These are phyloP conservation scores for Apiospora hydei DNA, from an alignment of 2,329 filamentous ascomycete genomes.

Conservation along the genomic window DNA sequence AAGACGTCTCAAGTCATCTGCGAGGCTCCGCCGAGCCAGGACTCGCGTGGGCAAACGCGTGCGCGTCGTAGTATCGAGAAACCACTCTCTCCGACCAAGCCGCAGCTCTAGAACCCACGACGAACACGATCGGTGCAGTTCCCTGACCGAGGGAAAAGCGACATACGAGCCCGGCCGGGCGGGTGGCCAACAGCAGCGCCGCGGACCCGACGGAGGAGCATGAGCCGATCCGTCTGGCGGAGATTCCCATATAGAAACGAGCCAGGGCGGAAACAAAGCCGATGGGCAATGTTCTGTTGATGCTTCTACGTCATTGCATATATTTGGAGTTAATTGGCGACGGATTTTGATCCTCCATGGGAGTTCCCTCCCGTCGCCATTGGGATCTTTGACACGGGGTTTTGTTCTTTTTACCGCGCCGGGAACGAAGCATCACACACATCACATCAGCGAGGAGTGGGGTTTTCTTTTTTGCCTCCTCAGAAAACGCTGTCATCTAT, in stretches of 20 bases:
- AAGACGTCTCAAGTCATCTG: slow-evolving; percentile 14
- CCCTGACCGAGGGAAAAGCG: background rate
- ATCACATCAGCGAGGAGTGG: slow-evolving; percentile 20
- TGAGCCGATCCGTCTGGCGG: background rate
- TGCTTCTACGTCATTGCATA: background rate
- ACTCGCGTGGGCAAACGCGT: slow-evolving; percentile 2
- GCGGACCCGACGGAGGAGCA: background rate
- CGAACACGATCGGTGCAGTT: background rate
- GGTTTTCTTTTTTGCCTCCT: slow-evolving; percentile 2
- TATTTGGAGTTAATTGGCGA: background rate
- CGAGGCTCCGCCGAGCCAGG: slow-evolving; percentile 6
- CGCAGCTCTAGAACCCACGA: background rate
- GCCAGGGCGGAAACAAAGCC: background rate
- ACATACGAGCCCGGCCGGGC: background rate
- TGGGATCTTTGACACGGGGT: slow-evolving; percentile 2
- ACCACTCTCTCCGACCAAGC: background rate
- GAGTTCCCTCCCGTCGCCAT: background rate
- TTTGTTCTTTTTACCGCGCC: slow-evolving; percentile 7
- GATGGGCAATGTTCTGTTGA: background rate
- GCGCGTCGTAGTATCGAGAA: slow-evolving; percentile 4
- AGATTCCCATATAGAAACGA: background rate
- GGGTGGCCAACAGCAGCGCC: background rate
- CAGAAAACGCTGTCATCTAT: background rate
- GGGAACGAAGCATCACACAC: slow-evolving; percentile 9
- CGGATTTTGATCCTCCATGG: background rate